Evolutionary conservation across 139 green algal species (phyloP), one percentile per base, ranked within the genome.

Genomic region (Cymbomonas tetramitiformis): DNA sequence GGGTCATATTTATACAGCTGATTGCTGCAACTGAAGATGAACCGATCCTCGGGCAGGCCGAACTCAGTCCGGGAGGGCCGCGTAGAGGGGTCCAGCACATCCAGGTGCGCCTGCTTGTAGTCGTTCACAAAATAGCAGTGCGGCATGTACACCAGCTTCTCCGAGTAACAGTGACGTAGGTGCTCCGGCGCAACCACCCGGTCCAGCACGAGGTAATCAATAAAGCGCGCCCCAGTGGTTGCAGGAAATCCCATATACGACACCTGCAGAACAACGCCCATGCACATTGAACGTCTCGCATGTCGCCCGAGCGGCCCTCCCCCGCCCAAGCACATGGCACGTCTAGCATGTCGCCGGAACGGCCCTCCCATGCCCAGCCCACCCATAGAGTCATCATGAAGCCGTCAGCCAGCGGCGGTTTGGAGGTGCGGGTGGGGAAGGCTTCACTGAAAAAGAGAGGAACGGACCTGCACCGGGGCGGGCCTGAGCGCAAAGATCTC

Each of bases 81-180:
- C n/a, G n/a, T 56, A 26, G 32, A 51, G 25, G 72, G 60, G 29
- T 81, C 69, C 51, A 90, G n/a, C 56, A 84, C 67, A 40, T 90
- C 77, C 2, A 32, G 52, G 49, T 81, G 52, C 6, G 6, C 6
- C 29, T 75, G 71, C 56, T 82, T 87, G 73, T 93, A 93, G 71
- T 94, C 85, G 62, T 94, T 94, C 38, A 85, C 81, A 65, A 95
- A 95, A 76, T 95, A 95, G 72, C 76, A 90, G 72, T 93, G 57
- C 23, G 86, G 86, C 80, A 94, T 83, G 38, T 77, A 72, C 5
- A 75, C 86, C 21, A 94, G 69, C 9, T 70, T 24, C 73, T 94
- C 86, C 31, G 52, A 82, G 74, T 91, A 94, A 67, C 75, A 89
- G 68, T 80, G 66, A 19, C 51, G 53, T 10, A 69, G 65, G 49